Evolutionary conservation across 225 moss, liverwort and hornwort species (phyloP), one percentile per base, ranked within the genome.

Genomic region (Rhytidiadelphus loreus): DNA sequence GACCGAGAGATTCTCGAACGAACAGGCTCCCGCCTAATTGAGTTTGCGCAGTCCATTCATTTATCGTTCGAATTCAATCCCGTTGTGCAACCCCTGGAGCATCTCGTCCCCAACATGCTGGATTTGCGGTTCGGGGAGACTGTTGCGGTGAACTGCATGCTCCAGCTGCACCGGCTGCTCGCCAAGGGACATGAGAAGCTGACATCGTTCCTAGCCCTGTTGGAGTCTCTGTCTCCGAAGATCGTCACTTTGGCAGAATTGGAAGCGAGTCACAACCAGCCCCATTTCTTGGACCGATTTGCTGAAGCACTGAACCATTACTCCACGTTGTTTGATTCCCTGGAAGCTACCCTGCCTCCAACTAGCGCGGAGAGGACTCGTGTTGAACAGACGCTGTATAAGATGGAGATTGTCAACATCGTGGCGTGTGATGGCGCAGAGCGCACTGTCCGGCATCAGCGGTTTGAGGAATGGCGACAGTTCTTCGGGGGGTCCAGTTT

Each of bases 11-110:
- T 91, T 83, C 95, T 98, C 61, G 95, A 93, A 8, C 90, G 94
- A 69, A 98, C 98, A 37, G 95, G 98, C 22, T 86, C 89, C 74
- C 96, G 98, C 9, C 93, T 98, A 6, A 90, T 89, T 28, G 95
- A 96, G 37, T 97, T 97, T 73, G 97, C 98, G 52, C 95, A 92
- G 43, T 92, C 98, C 44, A 91, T 98, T 35, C 93, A 92, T 65
- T 92, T 98, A 4, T 90, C 98, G 8, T 97, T 98, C 71, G 95
- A 97, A 85, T 98, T 96, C 72, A 77, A 88, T 37, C 87, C 96
- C 37, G 82, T 95, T 14, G 94, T 90, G 58, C 95, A 95, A 59
- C 41, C 87, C n/a, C 85, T 88, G 24, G 93, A 94, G 41, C 78
- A 23, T 43, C 78, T 94, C n/a, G 83, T 88, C 10, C 91, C 93